phyloP scores from a whole-genome alignment of 164 flowering plant species.

The Stephania japonica region DNA sequence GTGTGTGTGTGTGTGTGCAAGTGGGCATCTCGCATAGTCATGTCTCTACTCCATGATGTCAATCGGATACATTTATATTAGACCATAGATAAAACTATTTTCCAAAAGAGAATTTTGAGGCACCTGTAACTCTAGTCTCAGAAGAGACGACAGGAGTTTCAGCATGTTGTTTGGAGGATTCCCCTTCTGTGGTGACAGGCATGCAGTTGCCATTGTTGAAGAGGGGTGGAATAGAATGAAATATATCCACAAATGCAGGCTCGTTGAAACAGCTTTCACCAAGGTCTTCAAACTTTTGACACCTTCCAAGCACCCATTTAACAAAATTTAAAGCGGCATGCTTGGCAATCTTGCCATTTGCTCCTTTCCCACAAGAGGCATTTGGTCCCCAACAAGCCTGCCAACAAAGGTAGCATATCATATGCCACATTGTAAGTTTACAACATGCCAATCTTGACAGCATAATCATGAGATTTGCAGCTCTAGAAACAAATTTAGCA shows the following conservation, averaged over 20 bases:
- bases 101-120: background rate
- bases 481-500: background rate
- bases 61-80: background rate
- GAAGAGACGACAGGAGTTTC: constrained; percentile 24
- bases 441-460: background rate
- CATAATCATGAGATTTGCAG: background rate
- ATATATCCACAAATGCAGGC: constrained; percentile 46
- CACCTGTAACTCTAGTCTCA: constrained; percentile 50
- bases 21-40: background rate
- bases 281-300: constrained; percentile 22
- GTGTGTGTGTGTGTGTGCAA: background rate
- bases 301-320: constrained; percentile 50
- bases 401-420: constrained; percentile 4
- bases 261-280: constrained; percentile 80
- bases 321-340: constrained; percentile 66
- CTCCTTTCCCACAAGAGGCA: constrained; percentile 58
- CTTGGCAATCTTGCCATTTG: constrained; percentile 55
- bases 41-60: background rate
- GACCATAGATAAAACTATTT: background rate
- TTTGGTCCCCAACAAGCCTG: constrained; percentile 57
- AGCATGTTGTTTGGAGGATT: constrained; percentile 29
- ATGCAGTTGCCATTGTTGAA: constrained; percentile 26
- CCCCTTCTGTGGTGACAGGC: constrained; percentile 35
- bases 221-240: constrained; percentile 37
- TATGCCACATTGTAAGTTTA: background rate